Percentiles rank a stretch among this genome's conserved stretches.
Evolutionary conservation across 139 green algal genomes (phyloP).

Genomic region (Tetraselmis chui): DNA sequence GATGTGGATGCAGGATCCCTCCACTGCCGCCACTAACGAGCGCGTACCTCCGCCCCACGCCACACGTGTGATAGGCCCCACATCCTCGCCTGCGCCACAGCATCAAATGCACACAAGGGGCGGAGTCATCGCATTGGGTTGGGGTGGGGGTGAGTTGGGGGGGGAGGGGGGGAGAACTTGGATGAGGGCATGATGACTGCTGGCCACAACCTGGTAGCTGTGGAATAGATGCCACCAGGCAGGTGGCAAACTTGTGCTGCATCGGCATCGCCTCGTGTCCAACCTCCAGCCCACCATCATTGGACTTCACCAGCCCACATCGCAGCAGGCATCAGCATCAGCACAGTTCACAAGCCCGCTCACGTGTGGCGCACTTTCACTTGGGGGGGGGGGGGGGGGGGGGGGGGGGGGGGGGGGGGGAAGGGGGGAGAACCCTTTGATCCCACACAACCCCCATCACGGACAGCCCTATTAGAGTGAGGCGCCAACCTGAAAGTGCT

Average conservation of each 20-base stretch:
- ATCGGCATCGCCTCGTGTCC: not conserved
- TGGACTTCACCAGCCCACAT: not conserved
- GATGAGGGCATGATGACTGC: too few species aligned
- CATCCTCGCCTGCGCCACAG: not conserved
- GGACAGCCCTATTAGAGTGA: too few species aligned
- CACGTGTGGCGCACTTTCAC: too few species aligned
- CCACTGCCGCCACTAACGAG: slow-evolving; percentile 26
- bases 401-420: too few species aligned
- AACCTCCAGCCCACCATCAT: not conserved
- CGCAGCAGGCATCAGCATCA: too few species aligned
- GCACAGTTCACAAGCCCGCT: too few species aligned
- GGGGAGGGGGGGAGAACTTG: too few species aligned
- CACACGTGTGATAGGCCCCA: not conserved
- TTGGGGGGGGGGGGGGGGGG: too few species aligned
- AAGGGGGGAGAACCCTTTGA: not conserved
- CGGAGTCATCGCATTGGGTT: too few species aligned
- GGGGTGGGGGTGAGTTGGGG: too few species aligned
- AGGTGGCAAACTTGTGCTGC: not conserved
- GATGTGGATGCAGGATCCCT: slow-evolving; percentile 27
- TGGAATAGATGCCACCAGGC: not conserved
- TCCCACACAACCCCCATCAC: too few species aligned
- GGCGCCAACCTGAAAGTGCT: not conserved
- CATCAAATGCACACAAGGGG: too few species aligned
- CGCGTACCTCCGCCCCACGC: slow-evolving; percentile 33
- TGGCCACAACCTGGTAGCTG: not conserved